phyloP scores from a whole-genome alignment of 1,284 basidiomycete species.

The Cutaneotrichosporon dermatis region DNA sequence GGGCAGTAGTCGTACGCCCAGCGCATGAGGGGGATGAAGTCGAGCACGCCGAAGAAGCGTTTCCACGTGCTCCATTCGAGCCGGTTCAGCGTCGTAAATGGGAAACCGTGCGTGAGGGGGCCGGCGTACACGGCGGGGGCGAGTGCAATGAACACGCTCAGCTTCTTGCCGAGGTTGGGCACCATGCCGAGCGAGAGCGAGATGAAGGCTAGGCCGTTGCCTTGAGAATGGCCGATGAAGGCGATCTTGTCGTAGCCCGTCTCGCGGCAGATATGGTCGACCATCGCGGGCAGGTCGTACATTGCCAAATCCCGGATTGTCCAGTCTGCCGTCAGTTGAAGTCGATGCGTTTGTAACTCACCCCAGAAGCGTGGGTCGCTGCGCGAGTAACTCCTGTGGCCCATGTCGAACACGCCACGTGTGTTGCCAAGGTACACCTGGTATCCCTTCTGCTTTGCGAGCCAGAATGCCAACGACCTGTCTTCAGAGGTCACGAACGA shows the following conservation, averaged over 20 bases:
- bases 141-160: slow-evolving; percentile 59
- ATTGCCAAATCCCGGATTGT: slow-evolving; percentile 60
- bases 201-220: slow-evolving; percentile 57
- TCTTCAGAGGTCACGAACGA: slow-evolving; percentile 62
- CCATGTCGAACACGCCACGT: slow-evolving; percentile 60
- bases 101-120: slow-evolving; percentile 58
- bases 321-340: slow-evolving; percentile 52
- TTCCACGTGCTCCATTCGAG: slow-evolving; percentile 58
- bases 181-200: slow-evolving; percentile 58
- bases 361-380: slow-evolving; percentile 60
- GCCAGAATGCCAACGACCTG: slow-evolving; percentile 59
- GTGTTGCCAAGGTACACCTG: slow-evolving; percentile 63
- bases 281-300: slow-evolving; percentile 60
- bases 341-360: slow-evolving; percentile 24
- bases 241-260: slow-evolving; percentile 60
- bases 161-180: slow-evolving; percentile 55
- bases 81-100: slow-evolving; percentile 54
- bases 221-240: slow-evolving; percentile 63
- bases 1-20: slow-evolving; percentile 58
- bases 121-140: slow-evolving; percentile 62
- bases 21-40: slow-evolving; percentile 62
- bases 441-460: slow-evolving; percentile 57
- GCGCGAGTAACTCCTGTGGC: slow-evolving; percentile 53
- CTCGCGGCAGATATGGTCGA: slow-evolving; percentile 56
- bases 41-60: slow-evolving; percentile 57